Conservation (phyloP, 2,329 filamentous ascomycete genomes). For the Sordariomycetes sp. region DNA sequence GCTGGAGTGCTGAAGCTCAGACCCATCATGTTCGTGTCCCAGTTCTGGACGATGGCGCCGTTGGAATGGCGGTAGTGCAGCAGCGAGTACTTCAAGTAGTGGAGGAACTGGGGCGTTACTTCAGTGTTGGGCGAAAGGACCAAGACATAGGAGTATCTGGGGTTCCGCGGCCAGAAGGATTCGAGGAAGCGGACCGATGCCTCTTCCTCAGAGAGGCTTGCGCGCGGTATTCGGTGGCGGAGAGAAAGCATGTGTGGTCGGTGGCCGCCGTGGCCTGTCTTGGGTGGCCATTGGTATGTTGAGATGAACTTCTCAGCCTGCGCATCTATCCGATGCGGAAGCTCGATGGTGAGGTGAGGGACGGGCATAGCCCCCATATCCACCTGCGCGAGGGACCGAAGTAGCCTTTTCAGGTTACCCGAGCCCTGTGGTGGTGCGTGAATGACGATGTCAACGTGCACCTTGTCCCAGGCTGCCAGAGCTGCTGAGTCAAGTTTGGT, state of each 20-base stretch:
- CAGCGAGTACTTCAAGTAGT: constrained; percentile 73
- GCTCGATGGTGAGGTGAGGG: constrained; percentile 75
- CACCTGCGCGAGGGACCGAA: constrained; percentile 65
- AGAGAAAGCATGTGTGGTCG: constrained; percentile 54
- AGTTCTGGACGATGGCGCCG: constrained; percentile 27
- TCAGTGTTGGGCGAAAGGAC: constrained; percentile 75
- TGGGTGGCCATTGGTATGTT: constrained; percentile 59
- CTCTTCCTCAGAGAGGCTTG: constrained; percentile 55
- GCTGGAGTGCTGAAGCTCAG: constrained; percentile 71
- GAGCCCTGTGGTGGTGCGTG: constrained; percentile 64
- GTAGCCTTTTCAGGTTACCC: constrained; percentile 65
- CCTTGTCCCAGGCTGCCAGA: constrained; percentile 69
- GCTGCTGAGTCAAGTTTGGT: constrained; percentile 66
- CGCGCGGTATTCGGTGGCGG: constrained; percentile 60
- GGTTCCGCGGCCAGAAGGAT: constrained; percentile 71
- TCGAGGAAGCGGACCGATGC: constrained; percentile 71
- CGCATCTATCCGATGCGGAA: constrained; percentile 62
- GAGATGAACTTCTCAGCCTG: constrained; percentile 54
- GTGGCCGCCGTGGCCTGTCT: constrained; percentile 21
- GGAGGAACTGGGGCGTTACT: constrained; percentile 71
- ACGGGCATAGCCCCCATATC: constrained; percentile 63
- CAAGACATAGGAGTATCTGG: constrained; percentile 64
- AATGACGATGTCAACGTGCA: constrained; percentile 74
- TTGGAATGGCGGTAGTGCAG: constrained; percentile 70
- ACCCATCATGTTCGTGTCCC: constrained; percentile 56